phyloP scores from a whole-genome alignment of 2,329 filamentous ascomycete species.

The Ophiostoma sp. region DNA sequence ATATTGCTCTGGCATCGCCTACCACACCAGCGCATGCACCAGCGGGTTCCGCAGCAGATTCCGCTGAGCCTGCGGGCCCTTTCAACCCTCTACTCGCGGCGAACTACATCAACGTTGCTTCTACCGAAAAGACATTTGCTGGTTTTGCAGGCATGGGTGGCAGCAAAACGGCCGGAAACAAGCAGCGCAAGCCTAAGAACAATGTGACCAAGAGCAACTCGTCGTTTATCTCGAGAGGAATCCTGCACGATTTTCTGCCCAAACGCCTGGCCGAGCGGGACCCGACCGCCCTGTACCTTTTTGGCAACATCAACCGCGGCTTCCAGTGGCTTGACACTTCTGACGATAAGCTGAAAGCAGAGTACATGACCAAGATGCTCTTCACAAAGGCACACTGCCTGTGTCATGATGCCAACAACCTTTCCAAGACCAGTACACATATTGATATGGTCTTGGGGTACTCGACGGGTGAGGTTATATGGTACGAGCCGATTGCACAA shows the following conservation, averaged over 20 bases:
- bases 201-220: conserved; percentile 98
- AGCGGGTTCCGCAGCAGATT: not conserved
- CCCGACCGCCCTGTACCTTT: conserved; percentile 75
- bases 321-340: conserved; percentile 95
- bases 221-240: conserved; percentile 94
- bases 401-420: conserved; percentile 83
- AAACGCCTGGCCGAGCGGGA: conserved; percentile 77
- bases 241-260: conserved; percentile 73
- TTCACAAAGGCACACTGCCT: conserved; percentile 95
- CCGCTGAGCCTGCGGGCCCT: not conserved
- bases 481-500: conserved; percentile 96
- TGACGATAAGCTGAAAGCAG: conserved; percentile 68
- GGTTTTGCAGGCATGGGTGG: conserved; percentile 62
- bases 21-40: conserved; percentile 39
- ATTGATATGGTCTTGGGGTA: conserved; percentile 94
- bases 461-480: conserved; percentile 93
- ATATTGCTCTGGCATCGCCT: conserved; percentile 45
- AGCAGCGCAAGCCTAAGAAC: conserved; percentile 85
- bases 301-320: conserved; percentile 91
- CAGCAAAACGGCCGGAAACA: conserved; percentile 63
- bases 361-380: conserved; percentile 90
- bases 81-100: conserved; percentile 33
- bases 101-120: conserved; percentile 31
- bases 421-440: conserved; percentile 74
- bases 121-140: conserved; percentile 64